phyloP scores from a whole-genome alignment of 495 filamentous ascomycete species.

The Venustampulla echinocandica region DNA sequence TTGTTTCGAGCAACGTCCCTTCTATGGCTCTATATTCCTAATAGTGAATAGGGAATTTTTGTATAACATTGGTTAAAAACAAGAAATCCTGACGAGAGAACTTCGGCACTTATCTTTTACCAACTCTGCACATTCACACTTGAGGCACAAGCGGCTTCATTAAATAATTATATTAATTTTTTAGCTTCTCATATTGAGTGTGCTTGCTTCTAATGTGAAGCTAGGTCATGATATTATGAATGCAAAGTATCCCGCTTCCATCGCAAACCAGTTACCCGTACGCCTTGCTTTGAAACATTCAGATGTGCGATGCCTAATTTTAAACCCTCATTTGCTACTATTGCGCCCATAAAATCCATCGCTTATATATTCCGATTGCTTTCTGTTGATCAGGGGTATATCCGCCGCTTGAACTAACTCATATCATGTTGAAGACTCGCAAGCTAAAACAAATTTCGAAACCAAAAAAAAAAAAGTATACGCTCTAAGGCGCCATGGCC shows the following conservation, averaged over 20 bases:
- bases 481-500: not conserved
- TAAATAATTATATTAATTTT: too few species aligned
- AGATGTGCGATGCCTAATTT: not conserved
- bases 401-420: not conserved
- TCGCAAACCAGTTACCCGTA: not conserved
- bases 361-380: conserved; percentile 2
- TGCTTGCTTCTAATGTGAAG: not conserved
- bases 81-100: too few species aligned
- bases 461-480: not conserved
- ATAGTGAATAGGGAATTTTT: too few species aligned
- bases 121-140: too few species aligned
- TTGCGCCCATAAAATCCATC: conserved; percentile 1
- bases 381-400: conserved; percentile 11
- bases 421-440: not conserved
- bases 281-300: not conserved
- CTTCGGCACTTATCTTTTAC: too few species aligned
- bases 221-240: not conserved
- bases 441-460: not conserved
- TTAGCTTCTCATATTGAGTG: too few species aligned
- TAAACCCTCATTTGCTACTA: not conserved
- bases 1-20: too few species aligned
- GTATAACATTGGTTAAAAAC: too few species aligned
- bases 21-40: too few species aligned
- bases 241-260: not conserved
- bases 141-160: too few species aligned